A percentile compares a stretch with the other conserved stretches of the same genome.
These are phyloP conservation scores for Lachnellula willkommii DNA, from an alignment of 2,329 filamentous ascomycete species.

Conservation along the genomic window DNA sequence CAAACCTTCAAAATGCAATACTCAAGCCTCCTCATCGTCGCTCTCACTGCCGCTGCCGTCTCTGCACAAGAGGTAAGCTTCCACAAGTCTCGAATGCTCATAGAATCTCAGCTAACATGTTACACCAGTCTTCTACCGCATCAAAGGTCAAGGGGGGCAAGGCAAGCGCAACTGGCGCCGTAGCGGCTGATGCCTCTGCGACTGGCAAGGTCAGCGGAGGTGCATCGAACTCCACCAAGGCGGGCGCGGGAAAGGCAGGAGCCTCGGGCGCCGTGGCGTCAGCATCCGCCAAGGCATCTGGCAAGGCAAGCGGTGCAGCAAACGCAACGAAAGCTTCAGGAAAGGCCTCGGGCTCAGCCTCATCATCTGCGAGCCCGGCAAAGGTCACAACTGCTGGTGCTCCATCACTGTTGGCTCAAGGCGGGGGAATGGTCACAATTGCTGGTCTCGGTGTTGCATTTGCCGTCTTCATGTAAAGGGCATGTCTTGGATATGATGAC, in stretches of 20 bases:
- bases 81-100: neutral
- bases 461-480: conserved; percentile 29
- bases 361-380: neutral
- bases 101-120: neutral
- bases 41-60: conserved; percentile 21
- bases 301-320: conserved; percentile 1
- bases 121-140: neutral
- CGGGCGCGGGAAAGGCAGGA: neutral
- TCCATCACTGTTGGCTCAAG: conserved; percentile 19
- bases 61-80: conserved; percentile 12
- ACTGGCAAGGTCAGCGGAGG: neutral
- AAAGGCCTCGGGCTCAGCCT: conserved; percentile 4
- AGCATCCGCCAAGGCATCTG: conserved; percentile 11
- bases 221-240: conserved; percentile 1
- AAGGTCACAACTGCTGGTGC: conserved; percentile 19
- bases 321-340: neutral
- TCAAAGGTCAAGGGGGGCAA: conserved; percentile 8
- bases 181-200: neutral
- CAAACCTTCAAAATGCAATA: conserved; percentile 24
- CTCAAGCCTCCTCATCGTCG: conserved; percentile 21
- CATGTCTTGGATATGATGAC: neutral
- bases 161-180: neutral
- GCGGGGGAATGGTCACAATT: conserved; percentile 26
- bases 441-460: conserved; percentile 28
- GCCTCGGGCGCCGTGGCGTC: conserved; percentile 5